Base-by-base conservation (phyloP, 371 early-diverging fungal genomes). In the Rozella allomycis region DNA sequence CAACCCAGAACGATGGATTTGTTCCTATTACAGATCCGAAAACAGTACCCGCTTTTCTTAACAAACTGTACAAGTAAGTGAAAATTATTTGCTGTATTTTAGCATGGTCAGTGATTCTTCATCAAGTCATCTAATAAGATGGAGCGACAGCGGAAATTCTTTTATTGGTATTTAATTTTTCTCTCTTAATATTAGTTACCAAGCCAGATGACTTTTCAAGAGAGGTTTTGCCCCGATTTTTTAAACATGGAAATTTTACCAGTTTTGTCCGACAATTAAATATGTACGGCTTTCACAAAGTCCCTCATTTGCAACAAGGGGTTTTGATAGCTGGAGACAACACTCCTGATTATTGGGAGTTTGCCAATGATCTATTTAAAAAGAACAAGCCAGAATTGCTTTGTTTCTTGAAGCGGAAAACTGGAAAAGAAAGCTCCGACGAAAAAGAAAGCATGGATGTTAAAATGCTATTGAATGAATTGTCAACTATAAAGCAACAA, bases 171-270 rank as follows among this genome's bases (percentile, higher is more conserved):
- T n/a, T n/a, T n/a, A n/a, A n/a, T n/a, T n/a, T n/a, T n/a, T n/a
- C n/a, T n/a, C n/a, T n/a, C n/a, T n/a, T n/a, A n/a, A n/a, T n/a
- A n/a, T n/a, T n/a, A n/a, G n/a, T 90, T 25, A 70, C 70, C 52
- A 75, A 84, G 41, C 73, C 75, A 14, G 65, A 61, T 39, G 79
- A 72, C 23, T 81, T 83, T 50, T 56, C 73, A n/a, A 54, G 61
- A 22, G 64, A 63, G 33, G 70, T 82, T 3, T 50, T 85, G 17
- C 74, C 78, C 17, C 61, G 61, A 37, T 72, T 74, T 49, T 90
- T 87, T 46, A 88, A 88, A 49, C 88, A 88, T 54, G 72, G 67
- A 50, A 88, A 90, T 46, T 78, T 85, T 40, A 74, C 78, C 14
- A 75, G 75, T 7, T 85, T 85, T 57, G 74, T 82, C 20, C 55